Evolutionary conservation across 108 stramenopile species (phyloP).

Genomic region (Nitzschia palea): DNA sequence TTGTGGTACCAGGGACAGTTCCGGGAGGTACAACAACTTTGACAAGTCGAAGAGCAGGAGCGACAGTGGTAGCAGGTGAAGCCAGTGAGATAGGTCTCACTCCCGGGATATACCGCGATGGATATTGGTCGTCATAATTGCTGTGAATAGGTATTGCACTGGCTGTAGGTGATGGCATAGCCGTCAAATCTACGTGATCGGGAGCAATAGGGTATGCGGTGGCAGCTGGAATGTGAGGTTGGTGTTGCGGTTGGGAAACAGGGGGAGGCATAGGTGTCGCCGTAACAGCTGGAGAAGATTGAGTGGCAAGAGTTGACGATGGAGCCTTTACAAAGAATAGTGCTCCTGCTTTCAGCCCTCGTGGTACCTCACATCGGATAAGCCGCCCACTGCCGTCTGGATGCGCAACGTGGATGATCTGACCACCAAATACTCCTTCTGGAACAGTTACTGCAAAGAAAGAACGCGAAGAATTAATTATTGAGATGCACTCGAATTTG

Average conservation of each 20-base stretch:
- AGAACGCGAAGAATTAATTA: no score
- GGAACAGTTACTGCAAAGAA: constrained; percentile 28
- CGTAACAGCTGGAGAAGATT: constrained; percentile 6
- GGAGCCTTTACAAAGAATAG: constrained; percentile 33
- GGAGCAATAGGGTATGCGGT: not conserved
- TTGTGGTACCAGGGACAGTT: constrained; percentile 26
- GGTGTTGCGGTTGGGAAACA: not conserved
- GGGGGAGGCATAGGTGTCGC: constrained; percentile 1
- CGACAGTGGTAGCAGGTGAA: not conserved
- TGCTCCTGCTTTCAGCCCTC: constrained; percentile 21
- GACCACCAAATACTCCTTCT: constrained; percentile 23
- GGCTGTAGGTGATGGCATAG: not conserved
- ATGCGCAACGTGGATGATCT: constrained; percentile 27
- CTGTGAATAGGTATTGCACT: no score
- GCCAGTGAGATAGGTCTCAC: not conserved
- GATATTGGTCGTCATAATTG: no score
- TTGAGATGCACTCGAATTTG: no score
- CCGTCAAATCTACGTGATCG: not conserved
- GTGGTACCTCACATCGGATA: constrained; percentile 24
- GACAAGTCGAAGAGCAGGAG: constrained; percentile 1
- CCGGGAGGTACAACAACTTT: constrained; percentile 44
- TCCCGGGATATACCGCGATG: no score
- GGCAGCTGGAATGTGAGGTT: constrained; percentile 1
- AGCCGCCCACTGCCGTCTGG: constrained; percentile 31
- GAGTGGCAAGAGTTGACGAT: not conserved